Percentiles rank a stretch among this genome's conserved stretches.
Conservation (phyloP, 225 moss, liverwort and hornwort genomes). For the Bryum argenteum region DNA sequence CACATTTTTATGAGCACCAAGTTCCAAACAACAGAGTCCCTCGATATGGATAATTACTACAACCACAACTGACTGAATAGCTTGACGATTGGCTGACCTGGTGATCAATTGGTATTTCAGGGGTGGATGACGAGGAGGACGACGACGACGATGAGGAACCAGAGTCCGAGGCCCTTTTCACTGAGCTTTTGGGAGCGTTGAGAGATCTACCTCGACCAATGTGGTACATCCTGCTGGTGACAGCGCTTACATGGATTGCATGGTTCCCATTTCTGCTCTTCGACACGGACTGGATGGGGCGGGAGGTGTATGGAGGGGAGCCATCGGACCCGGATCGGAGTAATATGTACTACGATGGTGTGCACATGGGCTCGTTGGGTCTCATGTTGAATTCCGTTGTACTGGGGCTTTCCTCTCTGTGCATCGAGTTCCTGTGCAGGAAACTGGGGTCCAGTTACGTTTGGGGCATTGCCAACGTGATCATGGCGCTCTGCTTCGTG, state of each 20-base stretch:
- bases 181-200: conserved; percentile 71
- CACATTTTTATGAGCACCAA: too few relatives aligned
- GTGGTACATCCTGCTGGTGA: conserved; percentile 86
- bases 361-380: conserved; percentile 81
- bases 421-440: conserved; percentile 69
- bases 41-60: too few relatives aligned
- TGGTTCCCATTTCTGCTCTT: conserved; percentile 96
- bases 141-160: conserved; percentile 73
- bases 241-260: conserved; percentile 86
- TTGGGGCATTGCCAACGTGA: conserved; percentile 73
- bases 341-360: conserved; percentile 64
- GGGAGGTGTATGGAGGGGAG: conserved; percentile 78
- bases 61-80: too few relatives aligned
- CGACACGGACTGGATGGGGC: conserved; percentile 99
- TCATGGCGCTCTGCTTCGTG: conserved; percentile 72
- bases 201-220: conserved; percentile 73
- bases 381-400: conserved; percentile 78
- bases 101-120: not conserved
- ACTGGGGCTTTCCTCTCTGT: conserved; percentile 68
- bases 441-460: conserved; percentile 77
- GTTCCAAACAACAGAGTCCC: too few relatives aligned
- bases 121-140: conserved; percentile 61
- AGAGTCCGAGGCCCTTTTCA: conserved; percentile 72
- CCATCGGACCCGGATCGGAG: conserved; percentile 21
- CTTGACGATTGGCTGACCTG: not conserved